Evolutionary conservation across 306 rosid genomes (phyloP).

Genomic region (Cyamopsis tetragonoloba): DNA sequence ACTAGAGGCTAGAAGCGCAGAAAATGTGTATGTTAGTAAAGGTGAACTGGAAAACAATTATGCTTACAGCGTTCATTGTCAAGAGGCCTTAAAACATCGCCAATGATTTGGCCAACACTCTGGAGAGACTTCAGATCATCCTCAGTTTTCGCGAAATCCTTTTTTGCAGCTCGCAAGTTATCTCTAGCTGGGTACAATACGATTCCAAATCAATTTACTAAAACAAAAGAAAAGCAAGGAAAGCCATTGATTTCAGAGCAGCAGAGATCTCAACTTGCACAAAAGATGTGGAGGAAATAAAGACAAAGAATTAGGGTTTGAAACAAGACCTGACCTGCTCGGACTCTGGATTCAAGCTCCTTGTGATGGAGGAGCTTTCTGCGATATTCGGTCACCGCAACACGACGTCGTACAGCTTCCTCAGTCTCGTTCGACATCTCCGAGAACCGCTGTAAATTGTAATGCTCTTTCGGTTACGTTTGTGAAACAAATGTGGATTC

Average conservation of each 20-base stretch:
- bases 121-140: conserved; percentile 78
- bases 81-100: conserved; percentile 73
- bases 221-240: background rate
- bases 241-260: background rate
- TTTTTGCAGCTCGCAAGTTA: conserved; percentile 49
- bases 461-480: too few species aligned
- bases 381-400: background rate
- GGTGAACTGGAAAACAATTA: too few species aligned
- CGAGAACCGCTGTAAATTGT: too few species aligned
- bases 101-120: conserved; percentile 72
- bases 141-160: conserved; percentile 66
- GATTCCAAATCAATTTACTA: background rate
- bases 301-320: background rate
- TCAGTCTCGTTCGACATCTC: background rate
- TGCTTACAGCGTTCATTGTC: conserved; percentile 64
- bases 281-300: background rate
- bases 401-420: background rate
- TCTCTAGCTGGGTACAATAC: conserved; percentile 46
- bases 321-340: background rate
- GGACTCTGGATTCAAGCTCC: background rate
- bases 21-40: too few species aligned
- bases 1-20: too few species aligned
- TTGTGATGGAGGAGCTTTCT: background rate
- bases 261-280: background rate
- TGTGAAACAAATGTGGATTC: too few species aligned